Percentiles rank a stretch among this genome's conserved stretches.
These are phyloP conservation scores for Westerdykella sp. DNA, from an alignment of 2,329 filamentous ascomycete genomes.

Conservation along the genomic window DNA sequence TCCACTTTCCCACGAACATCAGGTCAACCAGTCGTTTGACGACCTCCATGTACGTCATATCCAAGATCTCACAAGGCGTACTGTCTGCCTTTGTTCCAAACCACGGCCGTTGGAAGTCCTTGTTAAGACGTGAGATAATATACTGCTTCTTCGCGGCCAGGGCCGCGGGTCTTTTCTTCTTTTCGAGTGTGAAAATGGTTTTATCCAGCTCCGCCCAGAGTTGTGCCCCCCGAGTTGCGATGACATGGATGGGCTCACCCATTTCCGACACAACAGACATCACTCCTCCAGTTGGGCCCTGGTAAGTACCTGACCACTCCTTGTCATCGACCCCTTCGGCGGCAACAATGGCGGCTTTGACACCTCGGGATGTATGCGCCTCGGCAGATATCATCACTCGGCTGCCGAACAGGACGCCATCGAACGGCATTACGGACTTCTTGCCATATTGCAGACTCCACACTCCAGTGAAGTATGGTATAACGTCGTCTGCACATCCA, in stretches of 20 bases:
- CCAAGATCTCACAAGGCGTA: slow-evolving; percentile 78
- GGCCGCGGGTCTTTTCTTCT: slow-evolving; percentile 69
- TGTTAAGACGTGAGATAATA: slow-evolving; percentile 93
- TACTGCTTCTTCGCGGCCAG: slow-evolving; percentile 82
- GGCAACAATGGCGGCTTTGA: slow-evolving; percentile 85
- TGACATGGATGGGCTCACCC: slow-evolving; percentile 95
- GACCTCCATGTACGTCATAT: slow-evolving; percentile 92
- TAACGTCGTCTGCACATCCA: slow-evolving; percentile 82
- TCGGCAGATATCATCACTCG: slow-evolving; percentile 95
- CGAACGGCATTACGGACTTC: slow-evolving; percentile 89
- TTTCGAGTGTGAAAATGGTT: slow-evolving; percentile 64
- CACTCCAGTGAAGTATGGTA: slow-evolving; percentile 81
- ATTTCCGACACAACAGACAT: slow-evolving; percentile 96
- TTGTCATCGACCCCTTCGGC: slow-evolving; percentile 74
- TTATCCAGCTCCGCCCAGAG: slow-evolving; percentile 97
- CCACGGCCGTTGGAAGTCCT: slow-evolving; percentile 96
- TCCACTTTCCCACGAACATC: slow-evolving; percentile 93
- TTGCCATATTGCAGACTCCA: slow-evolving; percentile 77
- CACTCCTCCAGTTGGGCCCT: slow-evolving; percentile 46
- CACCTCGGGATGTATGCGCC: slow-evolving; percentile 76
- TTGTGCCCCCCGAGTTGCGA: slow-evolving; percentile 81
- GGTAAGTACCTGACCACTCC: slow-evolving; percentile 91
- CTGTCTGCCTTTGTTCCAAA: slow-evolving; percentile 80
- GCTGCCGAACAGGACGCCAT: slow-evolving; percentile 84
- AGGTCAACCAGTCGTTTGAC: slow-evolving; percentile 81